Percentiles rank a stretch among this genome's conserved stretches.
phyloP scores from a whole-genome alignment of 192 early-diverging fungal genomes.

The Podila minutissima region DNA sequence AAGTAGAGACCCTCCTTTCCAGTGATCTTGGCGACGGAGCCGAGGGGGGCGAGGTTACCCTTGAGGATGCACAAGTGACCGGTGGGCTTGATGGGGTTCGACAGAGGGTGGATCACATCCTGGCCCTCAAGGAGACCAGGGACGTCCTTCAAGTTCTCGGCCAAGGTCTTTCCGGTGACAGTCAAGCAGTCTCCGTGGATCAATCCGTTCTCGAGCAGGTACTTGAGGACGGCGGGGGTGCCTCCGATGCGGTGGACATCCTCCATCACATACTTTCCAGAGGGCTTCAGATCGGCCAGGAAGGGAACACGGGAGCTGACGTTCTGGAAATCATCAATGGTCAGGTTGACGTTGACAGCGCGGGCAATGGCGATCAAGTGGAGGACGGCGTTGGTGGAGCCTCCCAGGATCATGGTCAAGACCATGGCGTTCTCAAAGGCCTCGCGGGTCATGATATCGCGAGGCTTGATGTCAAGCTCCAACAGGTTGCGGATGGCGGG shows the following conservation, averaged over 20 bases:
- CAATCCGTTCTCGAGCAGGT: slow-evolving; percentile 84
- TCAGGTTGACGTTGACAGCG: slow-evolving; percentile 83
- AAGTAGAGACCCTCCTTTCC: slow-evolving; percentile 98
- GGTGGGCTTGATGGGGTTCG: slow-evolving; percentile 90
- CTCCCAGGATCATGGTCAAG: slow-evolving; percentile 92
- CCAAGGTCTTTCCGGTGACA: slow-evolving; percentile 96
- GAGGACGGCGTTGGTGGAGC: slow-evolving; percentile 97
- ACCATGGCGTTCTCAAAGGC: slow-evolving; percentile 98
- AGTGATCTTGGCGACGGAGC: slow-evolving; percentile 99
- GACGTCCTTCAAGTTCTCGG: slow-evolving; percentile 86
- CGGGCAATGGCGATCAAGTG: slow-evolving; percentile 96
- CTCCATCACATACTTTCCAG: slow-evolving; percentile 98
- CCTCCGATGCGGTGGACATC: slow-evolving; percentile 94
- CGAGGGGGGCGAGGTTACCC: slow-evolving; percentile 95
- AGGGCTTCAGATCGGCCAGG: slow-evolving; percentile 98
- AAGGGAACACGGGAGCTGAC: slow-evolving; percentile 92
- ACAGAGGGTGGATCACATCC: slow-evolving; percentile 85
- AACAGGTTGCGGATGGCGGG: slow-evolving; percentile 88
- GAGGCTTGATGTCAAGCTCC: slow-evolving; percentile 92
- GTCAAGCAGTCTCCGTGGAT: slow-evolving; percentile 93
- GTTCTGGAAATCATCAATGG: slow-evolving; percentile 94
- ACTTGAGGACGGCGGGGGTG: slow-evolving; percentile 95
- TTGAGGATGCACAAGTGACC: slow-evolving; percentile 96
- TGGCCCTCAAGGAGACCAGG: slow-evolving; percentile 85
- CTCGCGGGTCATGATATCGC: slow-evolving; percentile 95